These are phyloP conservation scores for Ophiocordyceps robertsii DNA, from an alignment of 2,329 filamentous ascomycete species.

Conservation along the genomic window DNA sequence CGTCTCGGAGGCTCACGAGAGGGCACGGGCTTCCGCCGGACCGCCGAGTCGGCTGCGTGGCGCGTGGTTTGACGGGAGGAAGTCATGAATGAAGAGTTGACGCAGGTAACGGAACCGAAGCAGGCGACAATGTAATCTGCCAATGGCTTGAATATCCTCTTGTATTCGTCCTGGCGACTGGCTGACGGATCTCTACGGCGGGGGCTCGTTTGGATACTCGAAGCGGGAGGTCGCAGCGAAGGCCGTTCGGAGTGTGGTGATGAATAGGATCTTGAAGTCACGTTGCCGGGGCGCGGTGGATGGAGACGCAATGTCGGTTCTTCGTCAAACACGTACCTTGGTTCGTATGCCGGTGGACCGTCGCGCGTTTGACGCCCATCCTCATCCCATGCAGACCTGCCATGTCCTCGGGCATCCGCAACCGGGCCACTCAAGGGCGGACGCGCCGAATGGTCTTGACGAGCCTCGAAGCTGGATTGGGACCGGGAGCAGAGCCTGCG, in stretches of 20 bases:
- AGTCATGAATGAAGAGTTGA: slow-evolving; percentile 66
- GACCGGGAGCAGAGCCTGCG: slow-evolving; percentile 10
- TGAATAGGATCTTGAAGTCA: slow-evolving; percentile 25
- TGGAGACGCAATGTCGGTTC: slow-evolving; percentile 22
- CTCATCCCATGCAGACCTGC: background rate
- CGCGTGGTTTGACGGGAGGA: slow-evolving; percentile 20
- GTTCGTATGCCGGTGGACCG: background rate
- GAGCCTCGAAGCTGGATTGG: slow-evolving; percentile 4
- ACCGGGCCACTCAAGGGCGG: slow-evolving; percentile 4
- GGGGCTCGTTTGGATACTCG: slow-evolving; percentile 5
- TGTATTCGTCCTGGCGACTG: slow-evolving; percentile 23
- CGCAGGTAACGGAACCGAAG: slow-evolving; percentile 54
- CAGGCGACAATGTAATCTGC: slow-evolving; percentile 64
- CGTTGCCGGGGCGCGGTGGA: slow-evolving; percentile 10
- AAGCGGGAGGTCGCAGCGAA: slow-evolving; percentile 7
- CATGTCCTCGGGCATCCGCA: slow-evolving; percentile 1
- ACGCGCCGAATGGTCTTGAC: background rate
- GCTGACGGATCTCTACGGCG: slow-evolving; percentile 7
- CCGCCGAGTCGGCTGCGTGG: slow-evolving; percentile 8
- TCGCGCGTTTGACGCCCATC: background rate
- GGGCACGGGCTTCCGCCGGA: slow-evolving; percentile 14
- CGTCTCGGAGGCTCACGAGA: slow-evolving; percentile 7
- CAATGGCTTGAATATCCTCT: slow-evolving; percentile 57
- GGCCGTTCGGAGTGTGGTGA: slow-evolving; percentile 29
- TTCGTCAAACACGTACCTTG: slow-evolving; percentile 21